Percentiles rank a stretch among this genome's conserved stretches.
phyloP scores from a whole-genome alignment of 129 eudicot species.

The Saposhnikovia divaricata region DNA sequence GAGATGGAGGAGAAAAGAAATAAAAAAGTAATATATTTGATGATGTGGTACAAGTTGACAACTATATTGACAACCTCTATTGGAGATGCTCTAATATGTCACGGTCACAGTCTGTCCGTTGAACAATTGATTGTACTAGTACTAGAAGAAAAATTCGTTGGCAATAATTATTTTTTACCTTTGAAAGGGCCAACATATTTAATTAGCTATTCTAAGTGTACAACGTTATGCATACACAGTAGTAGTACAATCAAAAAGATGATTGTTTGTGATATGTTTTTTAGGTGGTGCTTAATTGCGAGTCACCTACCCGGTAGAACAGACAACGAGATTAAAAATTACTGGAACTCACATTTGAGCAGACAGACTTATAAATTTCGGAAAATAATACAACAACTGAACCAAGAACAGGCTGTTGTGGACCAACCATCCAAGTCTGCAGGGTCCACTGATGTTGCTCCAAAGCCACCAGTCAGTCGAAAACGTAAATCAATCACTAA shows the following conservation, averaged over 20 bases:
- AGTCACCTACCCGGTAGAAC: conserved; percentile 70
- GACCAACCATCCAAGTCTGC: neutral
- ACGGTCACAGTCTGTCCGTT: neutral
- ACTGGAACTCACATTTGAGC: conserved; percentile 84
- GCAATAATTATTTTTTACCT: neutral
- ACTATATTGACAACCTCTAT: no score
- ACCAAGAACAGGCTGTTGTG: neutral
- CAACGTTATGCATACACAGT: neutral
- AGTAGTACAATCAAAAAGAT: neutral
- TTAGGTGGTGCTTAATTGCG: conserved; percentile 83
- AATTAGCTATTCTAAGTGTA: neutral
- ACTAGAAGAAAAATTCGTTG: neutral
- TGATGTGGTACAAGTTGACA: no score
- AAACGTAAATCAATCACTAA: conserved; percentile 43
- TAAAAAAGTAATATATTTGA: no score
- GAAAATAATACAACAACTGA: conserved; percentile 1
- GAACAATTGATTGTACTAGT: neutral
- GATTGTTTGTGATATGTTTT: neutral
- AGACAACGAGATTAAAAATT: conserved; percentile 82
- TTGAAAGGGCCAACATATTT: neutral
- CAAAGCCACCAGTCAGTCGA: conserved; percentile 24
- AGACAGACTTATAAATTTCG: conserved; percentile 37
- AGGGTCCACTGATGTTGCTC: conserved; percentile 6
- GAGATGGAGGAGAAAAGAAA: no score
- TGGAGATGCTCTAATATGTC: no score